Evolutionary conservation across 768 basidiomycete genomes (phyloP).

Genomic region (Agrocybe praecox): DNA sequence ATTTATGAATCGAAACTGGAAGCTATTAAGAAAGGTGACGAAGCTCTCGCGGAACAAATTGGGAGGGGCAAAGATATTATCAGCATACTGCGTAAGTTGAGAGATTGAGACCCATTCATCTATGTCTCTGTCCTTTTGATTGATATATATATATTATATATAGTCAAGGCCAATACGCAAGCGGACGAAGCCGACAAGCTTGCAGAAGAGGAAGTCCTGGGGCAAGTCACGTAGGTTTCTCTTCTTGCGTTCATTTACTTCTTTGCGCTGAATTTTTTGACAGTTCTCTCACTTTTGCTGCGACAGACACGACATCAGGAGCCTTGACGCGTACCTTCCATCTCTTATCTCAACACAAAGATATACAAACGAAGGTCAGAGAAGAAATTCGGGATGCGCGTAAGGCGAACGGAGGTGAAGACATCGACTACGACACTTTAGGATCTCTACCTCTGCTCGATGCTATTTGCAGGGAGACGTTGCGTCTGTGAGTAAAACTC

Average conservation of each 20-base stretch:
- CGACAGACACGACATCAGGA: conserved; percentile 43
- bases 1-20: conserved; percentile 37
- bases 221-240: conserved; percentile 31
- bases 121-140: too few species aligned
- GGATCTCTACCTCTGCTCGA: conserved; percentile 37
- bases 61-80: conserved; percentile 45
- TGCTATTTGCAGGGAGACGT: conserved; percentile 39
- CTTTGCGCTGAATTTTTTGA: background rate
- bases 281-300: conserved; percentile 31
- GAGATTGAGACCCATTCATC: background rate
- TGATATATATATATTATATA: background rate
- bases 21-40: conserved; percentile 32
- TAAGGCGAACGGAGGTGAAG: conserved; percentile 14
- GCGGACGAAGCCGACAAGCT: conserved; percentile 31
- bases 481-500: conserved; percentile 33
- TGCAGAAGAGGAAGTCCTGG: conserved; percentile 34
- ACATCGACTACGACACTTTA: conserved; percentile 39
- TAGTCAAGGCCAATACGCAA: conserved; percentile 36
- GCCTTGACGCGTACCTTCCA: conserved; percentile 34
- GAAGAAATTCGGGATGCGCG: conserved; percentile 31
- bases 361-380: conserved; percentile 38
- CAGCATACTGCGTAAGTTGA: conserved; percentile 40
- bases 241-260: background rate
- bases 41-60: conserved; percentile 29
- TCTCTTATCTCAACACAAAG: conserved; percentile 28